A percentile compares a stretch with the other conserved stretches of the same genome.
phyloP scores from a whole-genome alignment of 148 eudicot species.

The Linanthus parryae region DNA sequence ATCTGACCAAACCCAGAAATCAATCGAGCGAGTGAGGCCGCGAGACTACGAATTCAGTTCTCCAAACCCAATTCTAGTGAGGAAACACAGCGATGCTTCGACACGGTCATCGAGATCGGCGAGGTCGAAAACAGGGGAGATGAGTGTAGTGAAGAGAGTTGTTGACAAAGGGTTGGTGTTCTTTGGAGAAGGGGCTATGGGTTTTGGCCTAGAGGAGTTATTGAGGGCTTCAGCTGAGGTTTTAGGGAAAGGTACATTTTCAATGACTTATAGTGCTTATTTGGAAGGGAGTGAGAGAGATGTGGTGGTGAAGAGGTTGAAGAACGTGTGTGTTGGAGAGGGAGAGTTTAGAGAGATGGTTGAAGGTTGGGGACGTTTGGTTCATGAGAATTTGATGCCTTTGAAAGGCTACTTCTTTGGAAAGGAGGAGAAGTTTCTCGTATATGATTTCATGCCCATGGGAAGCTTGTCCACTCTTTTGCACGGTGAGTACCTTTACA shows the following conservation, averaged over 20 bases:
- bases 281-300: constrained; percentile 2
- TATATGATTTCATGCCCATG: constrained; percentile 28
- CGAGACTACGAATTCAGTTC: no score
- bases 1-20: background rate
- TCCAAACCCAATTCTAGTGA: background rate
- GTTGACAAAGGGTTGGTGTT: constrained; percentile 17
- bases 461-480: constrained; percentile 32
- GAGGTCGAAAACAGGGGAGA: background rate
- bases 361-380: constrained; percentile 21
- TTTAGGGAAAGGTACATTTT: constrained; percentile 30
- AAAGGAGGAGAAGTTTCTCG: constrained; percentile 34
- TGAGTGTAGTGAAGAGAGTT: background rate
- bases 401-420: constrained; percentile 29
- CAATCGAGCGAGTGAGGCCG: no score
- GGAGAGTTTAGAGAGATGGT: constrained; percentile 22
- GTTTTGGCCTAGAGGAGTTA: constrained; percentile 19
- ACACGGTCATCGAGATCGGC: background rate
- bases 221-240: constrained; percentile 43
- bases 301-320: constrained; percentile 44
- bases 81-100: background rate
- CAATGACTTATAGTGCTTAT: constrained; percentile 30
- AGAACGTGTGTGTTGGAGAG: constrained; percentile 22
- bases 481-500: constrained; percentile 24
- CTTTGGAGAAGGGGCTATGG: background rate
- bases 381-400: constrained; percentile 37